These are phyloP conservation scores for Umbellularia californica DNA, from an alignment of 164 flowering plant species.

Conservation along the genomic window DNA sequence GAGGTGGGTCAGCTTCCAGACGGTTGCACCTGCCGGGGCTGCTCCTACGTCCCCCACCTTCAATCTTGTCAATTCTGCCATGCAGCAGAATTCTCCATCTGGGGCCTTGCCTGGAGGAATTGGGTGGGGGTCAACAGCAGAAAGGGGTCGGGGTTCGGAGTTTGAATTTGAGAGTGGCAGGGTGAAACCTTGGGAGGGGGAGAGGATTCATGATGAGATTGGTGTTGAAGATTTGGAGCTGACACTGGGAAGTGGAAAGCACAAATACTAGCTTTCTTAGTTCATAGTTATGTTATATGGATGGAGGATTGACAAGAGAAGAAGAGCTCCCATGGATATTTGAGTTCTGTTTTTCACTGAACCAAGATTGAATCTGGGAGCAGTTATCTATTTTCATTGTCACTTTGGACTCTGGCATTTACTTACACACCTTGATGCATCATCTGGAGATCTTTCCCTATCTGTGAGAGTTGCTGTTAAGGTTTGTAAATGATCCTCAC, in stretches of 20 bases:
- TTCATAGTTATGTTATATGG: background rate
- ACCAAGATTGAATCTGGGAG: no score
- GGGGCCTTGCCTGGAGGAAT: conserved; percentile 19
- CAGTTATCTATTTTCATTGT: no score
- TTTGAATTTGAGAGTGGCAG: conserved; percentile 64
- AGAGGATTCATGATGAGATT: conserved; percentile 79
- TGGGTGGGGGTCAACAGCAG: conserved; percentile 32
- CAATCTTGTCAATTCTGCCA: conserved; percentile 57
- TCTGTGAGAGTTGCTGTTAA: background rate
- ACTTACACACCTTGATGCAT: no score
- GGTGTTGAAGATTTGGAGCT: conserved; percentile 84
- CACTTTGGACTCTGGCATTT: no score
- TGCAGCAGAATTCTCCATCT: conserved; percentile 25
- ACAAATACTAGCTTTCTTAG: conserved; percentile 6
- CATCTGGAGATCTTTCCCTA: no score
- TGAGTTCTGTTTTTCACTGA: no score
- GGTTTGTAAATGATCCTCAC: conserved; percentile 8
- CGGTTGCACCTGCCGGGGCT: conserved; percentile 9
- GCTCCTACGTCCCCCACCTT: conserved; percentile 84
- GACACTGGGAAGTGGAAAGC: conserved; percentile 69
- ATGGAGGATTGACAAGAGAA: background rate
- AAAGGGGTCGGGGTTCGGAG: conserved; percentile 26
- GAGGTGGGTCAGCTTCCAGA: conserved; percentile 69
- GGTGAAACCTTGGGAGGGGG: conserved; percentile 93
- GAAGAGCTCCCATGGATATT: background rate